Evolutionary conservation across 192 early-diverging fungal genomes (phyloP).

Genomic region (Allomyces arbusculus): DNA sequence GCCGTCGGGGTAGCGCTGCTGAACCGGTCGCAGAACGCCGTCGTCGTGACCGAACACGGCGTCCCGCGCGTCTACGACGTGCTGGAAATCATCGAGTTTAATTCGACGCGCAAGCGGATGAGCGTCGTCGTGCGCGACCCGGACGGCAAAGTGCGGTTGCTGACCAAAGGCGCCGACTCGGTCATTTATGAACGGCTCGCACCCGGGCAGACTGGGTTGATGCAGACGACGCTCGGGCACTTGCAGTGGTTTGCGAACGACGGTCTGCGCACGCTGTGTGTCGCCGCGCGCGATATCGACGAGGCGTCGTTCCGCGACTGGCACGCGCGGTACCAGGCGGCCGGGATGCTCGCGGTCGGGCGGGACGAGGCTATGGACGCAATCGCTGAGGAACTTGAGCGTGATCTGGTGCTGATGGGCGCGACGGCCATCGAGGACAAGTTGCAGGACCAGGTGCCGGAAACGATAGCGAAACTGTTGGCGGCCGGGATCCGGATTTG

Average conservation of each 20-base stretch:
- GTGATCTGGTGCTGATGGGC: slow-evolving; percentile 59
- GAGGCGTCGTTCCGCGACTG: slow-evolving; percentile 60
- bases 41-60: slow-evolving; percentile 54
- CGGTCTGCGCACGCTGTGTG: slow-evolving; percentile 74
- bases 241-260: slow-evolving; percentile 58
- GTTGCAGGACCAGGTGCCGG: slow-evolving; percentile 86
- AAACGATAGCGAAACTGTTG: slow-evolving; percentile 60
- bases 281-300: slow-evolving; percentile 52
- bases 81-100: slow-evolving; percentile 71
- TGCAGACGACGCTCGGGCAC: slow-evolving; percentile 36
- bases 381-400: slow-evolving; percentile 61
- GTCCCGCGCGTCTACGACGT: slow-evolving; percentile 40
- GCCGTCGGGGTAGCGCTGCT: slow-evolving; percentile 66
- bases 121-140: slow-evolving; percentile 64
- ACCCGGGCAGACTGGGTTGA: slow-evolving; percentile 5
- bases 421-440: slow-evolving; percentile 95
- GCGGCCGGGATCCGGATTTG: slow-evolving; percentile 86
- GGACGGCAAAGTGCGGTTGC: slow-evolving; percentile 50
- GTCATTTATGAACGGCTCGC: slow-evolving; percentile 48
- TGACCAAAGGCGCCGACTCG: slow-evolving; percentile 87
- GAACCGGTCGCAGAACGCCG: slow-evolving; percentile 41
- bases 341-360: slow-evolving; percentile 41
- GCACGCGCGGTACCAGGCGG: slow-evolving; percentile 50
- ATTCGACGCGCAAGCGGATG: slow-evolving; percentile 91
- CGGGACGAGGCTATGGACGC: slow-evolving; percentile 50